Evolutionary conservation across 805 yeast species (phyloP).

Genomic region (Blastobotrys robertii): DNA sequence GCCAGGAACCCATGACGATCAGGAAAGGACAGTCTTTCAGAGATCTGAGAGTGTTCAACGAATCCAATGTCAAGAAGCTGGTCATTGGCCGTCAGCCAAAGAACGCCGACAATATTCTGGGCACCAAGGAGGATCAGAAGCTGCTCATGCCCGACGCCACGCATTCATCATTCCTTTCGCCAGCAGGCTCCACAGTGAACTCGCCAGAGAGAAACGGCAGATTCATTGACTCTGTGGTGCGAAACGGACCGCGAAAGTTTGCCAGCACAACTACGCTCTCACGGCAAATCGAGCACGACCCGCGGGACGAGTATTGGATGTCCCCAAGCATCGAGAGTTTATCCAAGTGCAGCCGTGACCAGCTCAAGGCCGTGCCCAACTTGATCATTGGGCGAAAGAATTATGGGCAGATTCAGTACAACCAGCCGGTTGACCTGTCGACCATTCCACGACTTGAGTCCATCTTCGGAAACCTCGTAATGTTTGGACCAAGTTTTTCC

Average conservation of each 20-base stretch:
- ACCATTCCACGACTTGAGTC: slow-evolving; percentile 46
- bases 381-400: slow-evolving; percentile 66
- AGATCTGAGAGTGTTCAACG: too few species aligned
- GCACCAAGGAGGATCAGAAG: background rate
- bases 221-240: too few species aligned
- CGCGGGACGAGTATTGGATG: slow-evolving; percentile 56
- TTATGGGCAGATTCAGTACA: slow-evolving; percentile 61
- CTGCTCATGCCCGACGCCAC: too few species aligned
- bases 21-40: too few species aligned
- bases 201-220: too few species aligned
- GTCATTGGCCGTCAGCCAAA: slow-evolving; percentile 5
- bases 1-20: background rate
- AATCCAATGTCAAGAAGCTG: slow-evolving; percentile 6
- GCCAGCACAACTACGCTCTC: too few species aligned
- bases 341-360: slow-evolving; percentile 41
- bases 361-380: slow-evolving; percentile 49
- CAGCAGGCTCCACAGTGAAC: too few species aligned
- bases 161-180: too few species aligned
- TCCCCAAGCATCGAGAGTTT: slow-evolving; percentile 62
- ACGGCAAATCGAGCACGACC: too few species aligned
- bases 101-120: background rate
- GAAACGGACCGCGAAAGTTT: too few species aligned
- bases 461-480: slow-evolving; percentile 54
- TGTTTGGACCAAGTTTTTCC: slow-evolving; percentile 51
- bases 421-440: slow-evolving; percentile 70